These are phyloP conservation scores for Chloris gayana DNA, from an alignment of 176 grass and related monocot genomes.

Conservation along the genomic window DNA sequence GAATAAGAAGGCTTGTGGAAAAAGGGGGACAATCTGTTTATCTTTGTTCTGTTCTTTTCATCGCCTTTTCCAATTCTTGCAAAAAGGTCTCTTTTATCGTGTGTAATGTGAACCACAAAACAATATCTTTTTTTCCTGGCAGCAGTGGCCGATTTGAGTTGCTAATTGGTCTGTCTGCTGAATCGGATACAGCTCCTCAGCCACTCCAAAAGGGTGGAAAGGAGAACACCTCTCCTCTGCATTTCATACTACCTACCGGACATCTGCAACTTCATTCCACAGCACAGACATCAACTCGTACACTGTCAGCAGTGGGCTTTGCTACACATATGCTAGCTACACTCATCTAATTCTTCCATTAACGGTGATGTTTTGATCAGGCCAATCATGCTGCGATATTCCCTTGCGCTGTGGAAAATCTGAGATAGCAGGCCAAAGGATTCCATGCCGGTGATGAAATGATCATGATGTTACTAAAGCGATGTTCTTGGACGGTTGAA, in stretches of 20 bases:
- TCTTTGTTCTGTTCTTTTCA: constrained; percentile 33
- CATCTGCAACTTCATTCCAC: neutral
- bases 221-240: neutral
- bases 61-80: constrained; percentile 25
- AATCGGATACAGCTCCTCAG: neutral
- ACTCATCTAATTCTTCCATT: constrained; percentile 8
- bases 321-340: neutral
- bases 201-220: neutral
- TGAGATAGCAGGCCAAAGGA: neutral
- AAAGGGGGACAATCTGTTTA: neutral
- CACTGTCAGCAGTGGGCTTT: neutral
- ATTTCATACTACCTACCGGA: neutral
- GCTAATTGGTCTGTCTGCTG: constrained; percentile 26
- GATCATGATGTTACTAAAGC: constrained; percentile 2
- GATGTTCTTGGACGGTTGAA: constrained; percentile 4
- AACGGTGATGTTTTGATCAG: neutral
- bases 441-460: neutral
- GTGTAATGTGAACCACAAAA: constrained; percentile 15
- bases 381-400: constrained; percentile 13
- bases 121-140: neutral
- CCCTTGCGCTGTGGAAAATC: constrained; percentile 21
- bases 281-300: constrained; percentile 8
- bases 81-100: constrained; percentile 7
- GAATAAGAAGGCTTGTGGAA: neutral
- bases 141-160: constrained; percentile 29